Base-by-base conservation (phyloP, 2,329 filamentous ascomycete genomes). In the Diaporthe sp. region DNA sequence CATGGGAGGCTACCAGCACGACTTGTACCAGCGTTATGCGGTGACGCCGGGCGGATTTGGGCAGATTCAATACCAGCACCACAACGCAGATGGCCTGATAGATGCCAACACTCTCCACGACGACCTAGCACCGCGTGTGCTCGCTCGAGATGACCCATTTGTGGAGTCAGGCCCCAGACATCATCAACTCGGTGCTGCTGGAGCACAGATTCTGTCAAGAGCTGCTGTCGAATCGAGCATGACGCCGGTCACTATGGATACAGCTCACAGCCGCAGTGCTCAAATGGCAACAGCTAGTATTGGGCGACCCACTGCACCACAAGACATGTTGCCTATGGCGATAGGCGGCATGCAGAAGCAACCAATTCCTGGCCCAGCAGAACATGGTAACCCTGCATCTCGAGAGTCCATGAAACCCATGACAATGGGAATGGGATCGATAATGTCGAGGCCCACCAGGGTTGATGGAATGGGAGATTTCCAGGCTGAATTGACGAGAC, bases 71-170 rank as follows among this genome's bases (percentile, higher is more conserved):
- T 15, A 39, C 22, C 57, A 42, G 17, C 19, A 60, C 31, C 57
- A n/a, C 12, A 31, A 31, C 37, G 22, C 19, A 60, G n/a, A 60
- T 39, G 57, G 57, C 22, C 17, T 25, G 57, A 19, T 34, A 9
- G 57, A 15, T 60, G 9, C 9, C 57, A 39, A 39, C 34, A 42
- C 19, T 60, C 57, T 13, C 31, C 31, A 12, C 46, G 7, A 28
- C 9, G 15, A 70, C n/a, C 34, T 70, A 28, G 49, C 49, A 42
- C 65, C 65, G 7, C 65, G 49, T 31, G 34, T 31, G 51, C 65
- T 70, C 34, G 22, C 49, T 42, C 65, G 65, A 28, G 65, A 68
- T 4, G 65, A 70, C n/a, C 49, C 65, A 9, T 70, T 70, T 17
- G 13, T 28, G 15, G 49, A 55, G 8, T 15, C 8, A 7, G 34